Conservation (phyloP, 805 yeast species). For the Schwanniomyces yamadae region DNA sequence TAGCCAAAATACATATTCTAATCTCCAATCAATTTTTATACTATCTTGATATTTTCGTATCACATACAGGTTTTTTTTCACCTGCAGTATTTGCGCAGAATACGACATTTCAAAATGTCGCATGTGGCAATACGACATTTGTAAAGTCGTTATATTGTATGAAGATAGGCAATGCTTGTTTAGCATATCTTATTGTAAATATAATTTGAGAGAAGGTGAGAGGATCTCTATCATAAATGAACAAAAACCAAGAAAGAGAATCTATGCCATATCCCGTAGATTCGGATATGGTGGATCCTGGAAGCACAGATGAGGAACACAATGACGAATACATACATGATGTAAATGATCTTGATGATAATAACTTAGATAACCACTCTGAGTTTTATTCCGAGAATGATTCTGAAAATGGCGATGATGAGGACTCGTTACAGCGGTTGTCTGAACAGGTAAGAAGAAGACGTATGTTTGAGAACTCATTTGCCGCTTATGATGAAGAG, state of each 20-base stretch:
- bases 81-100: too few species aligned
- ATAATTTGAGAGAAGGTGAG: not conserved
- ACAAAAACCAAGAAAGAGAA: not conserved
- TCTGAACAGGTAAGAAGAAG: slow-evolving; percentile 34
- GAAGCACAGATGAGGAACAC: slow-evolving; percentile 4
- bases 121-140: slow-evolving; percentile 1
- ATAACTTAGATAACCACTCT: slow-evolving; percentile 1
- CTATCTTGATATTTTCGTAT: too few species aligned
- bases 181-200: not conserved
- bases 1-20: too few species aligned
- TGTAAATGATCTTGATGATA: slow-evolving; percentile 2
- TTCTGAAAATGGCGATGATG: slow-evolving; percentile 11
- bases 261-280: slow-evolving; percentile 1
- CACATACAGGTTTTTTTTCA: too few species aligned
- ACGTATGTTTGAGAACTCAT: slow-evolving; percentile 20
- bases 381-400: not conserved
- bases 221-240: not conserved
- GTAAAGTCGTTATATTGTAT: not conserved
- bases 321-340: slow-evolving; percentile 5
- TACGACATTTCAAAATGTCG: slow-evolving; percentile 1
- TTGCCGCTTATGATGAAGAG: slow-evolving; percentile 15
- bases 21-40: too few species aligned
- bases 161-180: not conserved
- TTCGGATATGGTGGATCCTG: slow-evolving; percentile 5
- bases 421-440: slow-evolving; percentile 34